Conservation (phyloP, 805 yeast genomes). For the Candida michaelii region DNA sequence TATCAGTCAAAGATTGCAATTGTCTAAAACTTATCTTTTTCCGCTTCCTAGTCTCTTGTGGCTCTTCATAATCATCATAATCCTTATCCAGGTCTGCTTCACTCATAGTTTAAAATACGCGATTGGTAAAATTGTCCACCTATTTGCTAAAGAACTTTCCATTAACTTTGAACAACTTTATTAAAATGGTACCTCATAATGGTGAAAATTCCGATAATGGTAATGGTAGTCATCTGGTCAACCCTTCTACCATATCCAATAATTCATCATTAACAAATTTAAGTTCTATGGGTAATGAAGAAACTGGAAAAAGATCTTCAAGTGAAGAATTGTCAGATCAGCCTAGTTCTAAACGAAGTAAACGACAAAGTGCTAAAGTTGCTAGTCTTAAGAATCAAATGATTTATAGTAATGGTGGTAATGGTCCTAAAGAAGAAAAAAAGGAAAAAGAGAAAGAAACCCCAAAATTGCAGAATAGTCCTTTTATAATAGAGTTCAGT, state of each 20-base stretch:
- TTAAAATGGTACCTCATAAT: slow-evolving; percentile 1
- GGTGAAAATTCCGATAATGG: not conserved
- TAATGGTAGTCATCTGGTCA: not conserved
- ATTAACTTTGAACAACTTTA: not conserved
- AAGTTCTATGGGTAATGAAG: not conserved
- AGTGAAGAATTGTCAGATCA: slow-evolving; percentile 4
- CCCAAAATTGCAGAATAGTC: slow-evolving; percentile 10
- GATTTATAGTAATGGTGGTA: slow-evolving; percentile 9
- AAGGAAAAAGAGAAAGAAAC: not conserved
- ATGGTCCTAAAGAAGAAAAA: not conserved
- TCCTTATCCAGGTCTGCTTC: not conserved
- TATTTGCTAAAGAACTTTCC: not conserved
- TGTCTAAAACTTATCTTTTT: not conserved
- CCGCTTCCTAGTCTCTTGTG: not conserved
- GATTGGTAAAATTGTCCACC: slow-evolving; percentile 2
- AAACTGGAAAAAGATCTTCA: not conserved
- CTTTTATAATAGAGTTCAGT: slow-evolving; percentile 5
- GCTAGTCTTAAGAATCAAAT: slow-evolving; percentile 13
- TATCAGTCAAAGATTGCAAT: not conserved
- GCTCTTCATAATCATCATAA: not conserved
- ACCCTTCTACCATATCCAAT: not conserved
- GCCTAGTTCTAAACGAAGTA: slow-evolving; percentile 1
- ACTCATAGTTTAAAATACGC: not conserved
- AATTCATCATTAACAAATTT: not conserved
- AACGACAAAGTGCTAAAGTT: slow-evolving; percentile 15